Evolutionary conservation across 1,139 yeast species (phyloP).

Genomic region (Magnusiomyces suaveolens): DNA sequence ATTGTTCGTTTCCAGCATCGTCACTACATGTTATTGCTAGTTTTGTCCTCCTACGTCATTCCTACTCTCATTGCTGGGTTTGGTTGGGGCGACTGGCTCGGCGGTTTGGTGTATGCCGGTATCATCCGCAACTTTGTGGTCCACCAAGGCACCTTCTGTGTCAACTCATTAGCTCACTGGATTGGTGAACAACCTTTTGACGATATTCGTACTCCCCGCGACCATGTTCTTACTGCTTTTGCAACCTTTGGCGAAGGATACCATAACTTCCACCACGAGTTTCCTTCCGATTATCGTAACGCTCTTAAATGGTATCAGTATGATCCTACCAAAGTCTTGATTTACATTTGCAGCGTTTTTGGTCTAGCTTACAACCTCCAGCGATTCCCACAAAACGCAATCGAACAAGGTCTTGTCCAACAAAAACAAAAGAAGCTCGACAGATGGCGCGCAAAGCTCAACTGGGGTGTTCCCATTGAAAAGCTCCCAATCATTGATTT

Average conservation of each 20-base stretch:
- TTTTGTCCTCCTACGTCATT: conserved; percentile 55
- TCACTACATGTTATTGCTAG: conserved; percentile 67
- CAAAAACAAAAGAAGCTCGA: conserved; percentile 95
- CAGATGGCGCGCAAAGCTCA: conserved; percentile 60
- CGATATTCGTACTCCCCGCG: conserved; percentile 95
- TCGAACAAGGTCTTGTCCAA: conserved; percentile 91
- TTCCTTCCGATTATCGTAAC: conserved; percentile 96
- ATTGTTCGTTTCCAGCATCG: conserved; percentile 88
- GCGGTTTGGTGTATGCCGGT: conserved; percentile 90
- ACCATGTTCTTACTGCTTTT: conserved; percentile 85
- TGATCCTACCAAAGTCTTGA: conserved; percentile 86
- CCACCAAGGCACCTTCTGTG: conserved; percentile 98
- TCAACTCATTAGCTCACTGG: conserved; percentile 97
- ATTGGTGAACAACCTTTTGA: conserved; percentile 97
- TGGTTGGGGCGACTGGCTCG: conserved; percentile 81
- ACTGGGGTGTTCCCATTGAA: conserved; percentile 88
- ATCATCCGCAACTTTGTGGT: conserved; percentile 70
- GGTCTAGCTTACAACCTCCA: conserved; percentile 89
- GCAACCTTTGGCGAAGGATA: conserved; percentile 98
- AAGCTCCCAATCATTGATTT: conserved; percentile 88
- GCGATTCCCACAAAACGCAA: conserved; percentile 89
- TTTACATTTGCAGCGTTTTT: conserved; percentile 59
- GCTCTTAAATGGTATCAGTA: conserved; percentile 98
- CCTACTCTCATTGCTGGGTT: conserved; percentile 73
- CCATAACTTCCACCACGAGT: conserved; percentile 98